Conservation (phyloP, 1,139 yeast genomes). For the Suzukiozyma palmioleophila region DNA sequence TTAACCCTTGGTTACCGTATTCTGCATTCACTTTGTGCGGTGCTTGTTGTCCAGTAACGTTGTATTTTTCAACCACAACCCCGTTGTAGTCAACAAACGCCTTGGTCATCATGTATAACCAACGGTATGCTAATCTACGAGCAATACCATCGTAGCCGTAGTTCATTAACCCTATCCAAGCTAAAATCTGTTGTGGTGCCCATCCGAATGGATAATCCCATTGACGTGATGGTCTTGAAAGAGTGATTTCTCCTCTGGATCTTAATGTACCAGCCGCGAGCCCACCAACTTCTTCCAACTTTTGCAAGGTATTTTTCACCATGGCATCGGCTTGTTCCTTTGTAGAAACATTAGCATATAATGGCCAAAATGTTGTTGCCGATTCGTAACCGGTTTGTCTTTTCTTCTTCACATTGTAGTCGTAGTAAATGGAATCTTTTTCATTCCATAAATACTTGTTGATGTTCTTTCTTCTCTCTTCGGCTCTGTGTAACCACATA, state of each 20-base stretch:
- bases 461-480: slow-evolving; percentile 49
- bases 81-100: slow-evolving; percentile 95
- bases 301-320: slow-evolving; percentile 56
- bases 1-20: slow-evolving; percentile 95
- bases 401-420: slow-evolving; percentile 64
- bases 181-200: slow-evolving; percentile 97
- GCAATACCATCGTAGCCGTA: slow-evolving; percentile 71
- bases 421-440: slow-evolving; percentile 72
- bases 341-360: slow-evolving; percentile 79
- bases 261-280: slow-evolving; percentile 78
- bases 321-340: slow-evolving; percentile 67
- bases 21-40: slow-evolving; percentile 95
- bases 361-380: slow-evolving; percentile 89
- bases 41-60: slow-evolving; percentile 76
- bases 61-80: slow-evolving; percentile 89
- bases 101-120: slow-evolving; percentile 87
- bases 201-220: slow-evolving; percentile 99
- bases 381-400: slow-evolving; percentile 69
- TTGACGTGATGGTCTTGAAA: slow-evolving; percentile 80
- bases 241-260: slow-evolving; percentile 69
- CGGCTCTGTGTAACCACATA: slow-evolving; percentile 60
- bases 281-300: slow-evolving; percentile 86
- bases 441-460: slow-evolving; percentile 84
- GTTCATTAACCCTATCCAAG: slow-evolving; percentile 80
- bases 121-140: slow-evolving; percentile 72